Conservation (phyloP, 768 basidiomycete genomes). For the Phaeotremella skinneri region DNA sequence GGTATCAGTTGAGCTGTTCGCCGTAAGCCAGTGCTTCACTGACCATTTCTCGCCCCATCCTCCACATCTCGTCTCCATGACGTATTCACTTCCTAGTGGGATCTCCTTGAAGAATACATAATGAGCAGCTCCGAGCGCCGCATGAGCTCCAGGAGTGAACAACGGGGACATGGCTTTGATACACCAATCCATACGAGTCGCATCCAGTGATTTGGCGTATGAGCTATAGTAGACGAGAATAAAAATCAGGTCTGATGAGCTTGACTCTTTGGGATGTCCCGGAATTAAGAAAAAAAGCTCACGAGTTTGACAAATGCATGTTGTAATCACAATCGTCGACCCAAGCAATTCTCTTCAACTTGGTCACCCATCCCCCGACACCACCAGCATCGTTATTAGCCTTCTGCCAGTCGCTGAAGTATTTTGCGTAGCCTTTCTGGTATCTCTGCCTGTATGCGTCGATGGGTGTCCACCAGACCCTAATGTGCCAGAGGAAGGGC, state of each 20-base stretch:
- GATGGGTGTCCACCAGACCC: constrained; percentile 35
- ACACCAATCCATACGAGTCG: constrained; percentile 36
- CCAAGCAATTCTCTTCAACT: constrained; percentile 29
- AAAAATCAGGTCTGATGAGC: not conserved
- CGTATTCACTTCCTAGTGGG: constrained; percentile 44
- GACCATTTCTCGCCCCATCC: constrained; percentile 53
- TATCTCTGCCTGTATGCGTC: constrained; percentile 31
- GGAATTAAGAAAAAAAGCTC: constrained; percentile 6
- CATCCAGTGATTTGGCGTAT: constrained; percentile 41
- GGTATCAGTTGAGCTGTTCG: constrained; percentile 1
- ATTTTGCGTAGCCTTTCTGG: constrained; percentile 32
- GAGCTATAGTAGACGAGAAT: constrained; percentile 9
- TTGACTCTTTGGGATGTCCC: not conserved
- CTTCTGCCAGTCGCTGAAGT: constrained; percentile 32
- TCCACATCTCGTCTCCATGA: constrained; percentile 44
- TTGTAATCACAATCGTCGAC: constrained; percentile 48
- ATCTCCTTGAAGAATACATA: constrained; percentile 52
- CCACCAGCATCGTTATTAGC: constrained; percentile 21
- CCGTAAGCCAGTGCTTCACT: constrained; percentile 11
- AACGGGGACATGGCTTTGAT: constrained; percentile 33
- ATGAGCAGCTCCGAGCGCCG: constrained; percentile 41
- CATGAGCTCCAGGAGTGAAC: constrained; percentile 33
- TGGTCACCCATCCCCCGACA: constrained; percentile 20
- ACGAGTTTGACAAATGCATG: constrained; percentile 45
- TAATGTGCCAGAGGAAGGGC: constrained; percentile 45